Percentiles rank a stretch among this genome's conserved stretches.
phyloP scores from a whole-genome alignment of 2,329 filamentous ascomycete species.

The Colletotrichum sp. region DNA sequence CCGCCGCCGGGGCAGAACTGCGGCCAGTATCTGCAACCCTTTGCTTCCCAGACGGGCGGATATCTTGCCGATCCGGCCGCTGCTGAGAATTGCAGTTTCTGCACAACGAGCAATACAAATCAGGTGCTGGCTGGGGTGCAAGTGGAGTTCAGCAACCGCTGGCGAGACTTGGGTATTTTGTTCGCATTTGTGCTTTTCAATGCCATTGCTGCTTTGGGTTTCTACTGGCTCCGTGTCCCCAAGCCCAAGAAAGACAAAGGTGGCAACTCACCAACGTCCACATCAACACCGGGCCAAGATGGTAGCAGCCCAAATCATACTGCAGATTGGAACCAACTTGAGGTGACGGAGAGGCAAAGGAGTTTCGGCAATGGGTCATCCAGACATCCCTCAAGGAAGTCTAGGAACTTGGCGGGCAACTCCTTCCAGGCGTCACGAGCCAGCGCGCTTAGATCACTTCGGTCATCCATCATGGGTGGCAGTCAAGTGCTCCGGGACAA shows the following conservation, averaged over 20 bases:
- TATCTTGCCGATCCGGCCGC: conserved; percentile 48
- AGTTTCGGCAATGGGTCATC: neutral
- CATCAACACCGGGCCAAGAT: neutral
- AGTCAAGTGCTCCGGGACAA: neutral
- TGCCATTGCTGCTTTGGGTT: conserved; percentile 51
- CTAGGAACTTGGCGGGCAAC: neutral
- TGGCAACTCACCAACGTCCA: neutral
- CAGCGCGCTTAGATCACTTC: neutral
- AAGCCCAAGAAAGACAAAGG: conserved; percentile 36
- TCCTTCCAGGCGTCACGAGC: neutral
- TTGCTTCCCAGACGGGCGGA: conserved; percentile 51
- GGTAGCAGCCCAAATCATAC: neutral
- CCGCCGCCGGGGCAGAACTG: conserved; percentile 61
- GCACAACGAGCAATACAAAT: conserved; percentile 11
- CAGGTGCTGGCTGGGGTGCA: conserved; percentile 29
- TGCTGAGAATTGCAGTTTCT: conserved; percentile 24
- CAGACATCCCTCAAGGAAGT: neutral
- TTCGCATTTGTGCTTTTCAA: conserved; percentile 63
- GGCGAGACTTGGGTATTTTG: conserved; percentile 63
- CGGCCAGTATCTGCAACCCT: conserved; percentile 55
- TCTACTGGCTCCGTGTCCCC: conserved; percentile 59
- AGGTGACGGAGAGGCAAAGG: neutral
- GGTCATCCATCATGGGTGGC: neutral
- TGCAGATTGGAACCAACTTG: neutral
- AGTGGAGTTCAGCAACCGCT: conserved; percentile 53